Percentiles rank a stretch among this genome's conserved stretches.
Evolutionary conservation across 495 filamentous ascomycete genomes (phyloP).

Genomic region (Bathelium albidoporum): DNA sequence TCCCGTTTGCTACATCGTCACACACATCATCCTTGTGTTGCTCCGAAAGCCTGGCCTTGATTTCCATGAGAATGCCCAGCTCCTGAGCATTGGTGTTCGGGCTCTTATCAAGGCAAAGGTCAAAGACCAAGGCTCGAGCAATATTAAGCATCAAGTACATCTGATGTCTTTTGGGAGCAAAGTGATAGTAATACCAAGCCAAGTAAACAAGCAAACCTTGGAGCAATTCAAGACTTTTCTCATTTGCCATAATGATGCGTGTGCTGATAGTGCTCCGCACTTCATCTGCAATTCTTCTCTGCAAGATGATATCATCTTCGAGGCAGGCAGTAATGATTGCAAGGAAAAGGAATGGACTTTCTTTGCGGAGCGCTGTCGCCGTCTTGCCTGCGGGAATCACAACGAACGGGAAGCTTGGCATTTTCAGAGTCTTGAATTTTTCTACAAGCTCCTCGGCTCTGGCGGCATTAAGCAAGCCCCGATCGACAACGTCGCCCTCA

Average conservation of each 20-base stretch:
- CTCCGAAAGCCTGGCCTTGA: not conserved
- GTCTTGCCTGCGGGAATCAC: constrained; percentile 24
- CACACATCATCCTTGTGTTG: not conserved
- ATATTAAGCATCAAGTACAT: not conserved
- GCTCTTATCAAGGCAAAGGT: constrained; percentile 1
- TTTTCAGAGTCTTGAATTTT: not conserved
- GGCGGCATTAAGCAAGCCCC: not conserved
- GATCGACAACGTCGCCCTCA: not conserved
- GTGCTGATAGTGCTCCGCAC: constrained; percentile 22
- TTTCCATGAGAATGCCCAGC: not conserved
- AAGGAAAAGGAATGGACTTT: constrained; percentile 32
- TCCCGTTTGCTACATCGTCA: not conserved
- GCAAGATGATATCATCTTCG: not conserved
- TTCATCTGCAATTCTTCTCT: not conserved
- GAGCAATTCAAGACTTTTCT: constrained; percentile 32
- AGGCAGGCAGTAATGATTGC: constrained; percentile 27
- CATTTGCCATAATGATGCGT: constrained; percentile 26
- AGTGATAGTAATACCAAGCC: constrained; percentile 26
- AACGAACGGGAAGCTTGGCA: constrained; percentile 34
- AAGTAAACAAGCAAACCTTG: constrained; percentile 35
- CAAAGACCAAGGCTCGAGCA: not conserved
- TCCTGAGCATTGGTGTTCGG: not conserved
- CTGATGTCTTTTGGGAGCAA: not conserved
- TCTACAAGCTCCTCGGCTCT: not conserved
- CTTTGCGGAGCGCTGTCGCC: constrained; percentile 23